Base-by-base conservation (phyloP, 495 filamentous ascomycete species). In the Aspergillus asperescens region DNA sequence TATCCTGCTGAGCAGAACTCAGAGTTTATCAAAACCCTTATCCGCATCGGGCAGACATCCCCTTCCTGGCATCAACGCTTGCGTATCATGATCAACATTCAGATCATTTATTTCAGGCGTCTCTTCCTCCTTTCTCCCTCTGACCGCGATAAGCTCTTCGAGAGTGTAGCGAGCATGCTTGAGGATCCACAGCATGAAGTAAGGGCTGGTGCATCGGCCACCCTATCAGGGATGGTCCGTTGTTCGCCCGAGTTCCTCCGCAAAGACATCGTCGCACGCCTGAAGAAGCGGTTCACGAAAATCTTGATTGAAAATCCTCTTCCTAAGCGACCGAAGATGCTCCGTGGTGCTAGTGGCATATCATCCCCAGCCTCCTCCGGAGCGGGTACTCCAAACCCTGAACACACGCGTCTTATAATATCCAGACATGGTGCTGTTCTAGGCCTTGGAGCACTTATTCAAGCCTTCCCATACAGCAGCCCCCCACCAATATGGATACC, bases 71-170 rank as follows among this genome's bases (percentile, higher is more conserved):
- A 99, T 64, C 94, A 97, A 67, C 88, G 93, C 19, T 78, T 99
- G 31, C 84, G 93, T n/a, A 88, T 95, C 22, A 82, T 97, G 58
- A 95, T 99, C 72, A 97, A 96, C 71, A 97, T 99, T 77, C 93
- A 99, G 67, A 92, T 96, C 61, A 85, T 99, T 63, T 99, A 95
- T 75, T 99, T 97, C 82, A 88, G 93, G 35, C 87, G 90, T 24
- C 77, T 99, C 20, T 99, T 99, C 78, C 75, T 96, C n/a, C 87
- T 95, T 57, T 82, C 83, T n/a, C 70, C 75, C 8, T 66, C 75
- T 13, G 82, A 95, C 61, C 87, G 93, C 50, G 78, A 89, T 54
- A 78, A 78, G 41, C 81, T 99, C 12, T 94, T 96, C 64, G 83
- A 87, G 40, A 91, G 89, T 54, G 91, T 99, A 5, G 84, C 89